phyloP scores from a whole-genome alignment of 2,329 filamentous ascomycete genomes.

The Curvularia sp. region DNA sequence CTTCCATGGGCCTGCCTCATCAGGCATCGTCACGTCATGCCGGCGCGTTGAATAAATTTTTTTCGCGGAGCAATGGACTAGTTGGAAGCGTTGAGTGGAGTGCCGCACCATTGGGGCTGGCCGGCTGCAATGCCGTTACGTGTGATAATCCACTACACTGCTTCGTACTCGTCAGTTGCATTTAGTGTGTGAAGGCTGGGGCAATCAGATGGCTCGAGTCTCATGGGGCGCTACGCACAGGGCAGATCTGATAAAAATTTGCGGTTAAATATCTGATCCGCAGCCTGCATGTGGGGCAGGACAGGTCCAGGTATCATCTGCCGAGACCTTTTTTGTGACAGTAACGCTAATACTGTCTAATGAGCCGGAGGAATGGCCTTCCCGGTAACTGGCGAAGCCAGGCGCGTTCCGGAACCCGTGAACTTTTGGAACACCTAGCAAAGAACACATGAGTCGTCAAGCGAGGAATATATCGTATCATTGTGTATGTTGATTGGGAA shows the following conservation, averaged over 20 bases:
- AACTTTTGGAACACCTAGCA: neutral
- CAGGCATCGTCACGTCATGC: constrained; percentile 12
- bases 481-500: constrained; percentile 1
- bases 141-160: constrained; percentile 22
- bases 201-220: constrained; percentile 15
- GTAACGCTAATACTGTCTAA: constrained; percentile 11
- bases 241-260: constrained; percentile 21
- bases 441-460: neutral
- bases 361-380: neutral
- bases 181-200: constrained; percentile 18
- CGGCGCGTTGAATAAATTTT: constrained; percentile 18
- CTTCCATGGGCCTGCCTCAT: constrained; percentile 19
- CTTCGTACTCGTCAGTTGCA: constrained; percentile 6
- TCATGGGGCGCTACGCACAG: constrained; percentile 12
- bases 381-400: neutral
- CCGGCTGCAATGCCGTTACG: constrained; percentile 25
- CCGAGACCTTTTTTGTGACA: neutral
- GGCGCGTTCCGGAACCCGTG: neutral
- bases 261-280: constrained; percentile 47
- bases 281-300: constrained; percentile 24
- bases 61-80: constrained; percentile 9
- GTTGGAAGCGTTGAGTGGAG: constrained; percentile 12
- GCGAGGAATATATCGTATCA: neutral
- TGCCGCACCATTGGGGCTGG: constrained; percentile 4
- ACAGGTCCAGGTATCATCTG: neutral